A percentile compares a stretch with the other conserved stretches of the same genome.
These are phyloP conservation scores for Xerocomus minutiporus DNA, from an alignment of 1,284 basidiomycete genomes.

Conservation along the genomic window DNA sequence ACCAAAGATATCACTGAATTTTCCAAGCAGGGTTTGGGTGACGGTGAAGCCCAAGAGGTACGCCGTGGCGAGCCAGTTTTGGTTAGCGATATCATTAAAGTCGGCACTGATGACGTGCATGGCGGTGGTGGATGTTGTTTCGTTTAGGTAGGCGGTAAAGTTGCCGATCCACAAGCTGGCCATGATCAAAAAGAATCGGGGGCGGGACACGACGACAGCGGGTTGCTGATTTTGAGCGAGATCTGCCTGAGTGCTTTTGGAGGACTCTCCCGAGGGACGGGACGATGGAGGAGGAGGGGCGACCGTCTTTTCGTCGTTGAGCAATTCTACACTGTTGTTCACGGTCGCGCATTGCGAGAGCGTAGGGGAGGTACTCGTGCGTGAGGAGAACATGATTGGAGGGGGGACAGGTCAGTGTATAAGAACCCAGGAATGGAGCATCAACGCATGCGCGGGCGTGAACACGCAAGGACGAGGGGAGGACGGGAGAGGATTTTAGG, in stretches of 20 bases:
- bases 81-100: constrained; percentile 28
- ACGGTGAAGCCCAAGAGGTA: constrained; percentile 35
- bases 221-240: constrained; percentile 15
- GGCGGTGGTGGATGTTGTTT: constrained; percentile 34
- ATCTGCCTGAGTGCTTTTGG: not conserved
- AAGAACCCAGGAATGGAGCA: constrained; percentile 19
- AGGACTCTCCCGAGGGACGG: constrained; percentile 1
- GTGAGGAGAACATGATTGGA: constrained; percentile 3
- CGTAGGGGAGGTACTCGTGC: constrained; percentile 27
- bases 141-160: constrained; percentile 36
- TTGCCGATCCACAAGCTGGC: constrained; percentile 33
- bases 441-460: constrained; percentile 11
- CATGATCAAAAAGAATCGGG: constrained; percentile 34
- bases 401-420: constrained; percentile 17
- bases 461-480: constrained; percentile 8
- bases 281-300: constrained; percentile 3
- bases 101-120: constrained; percentile 34
- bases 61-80: constrained; percentile 33
- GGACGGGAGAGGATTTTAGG: constrained; percentile 3
- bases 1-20: constrained; percentile 34
- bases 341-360: constrained; percentile 31
- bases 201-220: constrained; percentile 24
- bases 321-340: constrained; percentile 26
- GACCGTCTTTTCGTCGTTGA: constrained; percentile 24
- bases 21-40: constrained; percentile 33